Base-by-base conservation (phyloP, 2,329 filamentous ascomycete species). In the Macroventuria anomochaeta region DNA sequence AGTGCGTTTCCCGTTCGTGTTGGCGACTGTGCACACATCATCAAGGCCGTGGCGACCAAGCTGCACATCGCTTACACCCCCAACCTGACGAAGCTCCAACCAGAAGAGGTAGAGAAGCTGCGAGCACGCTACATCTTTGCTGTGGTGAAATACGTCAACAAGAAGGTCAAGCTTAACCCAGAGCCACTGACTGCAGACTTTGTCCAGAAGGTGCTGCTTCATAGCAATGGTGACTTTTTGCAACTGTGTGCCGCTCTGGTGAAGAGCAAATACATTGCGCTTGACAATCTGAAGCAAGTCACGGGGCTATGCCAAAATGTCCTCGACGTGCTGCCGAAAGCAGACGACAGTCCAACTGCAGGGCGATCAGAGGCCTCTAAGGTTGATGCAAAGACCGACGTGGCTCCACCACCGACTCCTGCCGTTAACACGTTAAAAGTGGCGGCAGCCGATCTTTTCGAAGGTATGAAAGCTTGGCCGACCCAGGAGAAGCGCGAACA, bases 401-500 rank as follows among this genome's bases (percentile, higher is more conserved):
- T 7, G 15, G 17, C 20, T 10, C 4, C 10, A 10, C 3, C 25
- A 2, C 33, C 13, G 6, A 13, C 7, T 17, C 3, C 32, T 25
- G 23, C 40, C 23, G 13, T 15, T 5, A 28, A 13, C 3, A 20
- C 8, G 11, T 15, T 29, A 15, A 51, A 38, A 4, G 36, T 37
- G 13, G 25, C 21, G 0, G 28, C 31, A 12, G 49, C 51, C 13
- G 56, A 57, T 15, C 47, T 55, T 2, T 21, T 62, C 12, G 57
- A 57, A n/a, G 55, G 28, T 0, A 49, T 63, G 38, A 57, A 55
- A 18, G 37, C 55, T 26, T 74, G 71, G 71, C 71, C 71, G 7
- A 46, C 54, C 2, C 65, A 62, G 20, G 62, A 69, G 57, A 70
- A 70, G 50, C 68, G 70, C 17, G 61, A 69, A 34, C 61, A 65